Evolutionary conservation across 306 rosid species (phyloP).

Genomic region (Prinsepia uniflora): DNA sequence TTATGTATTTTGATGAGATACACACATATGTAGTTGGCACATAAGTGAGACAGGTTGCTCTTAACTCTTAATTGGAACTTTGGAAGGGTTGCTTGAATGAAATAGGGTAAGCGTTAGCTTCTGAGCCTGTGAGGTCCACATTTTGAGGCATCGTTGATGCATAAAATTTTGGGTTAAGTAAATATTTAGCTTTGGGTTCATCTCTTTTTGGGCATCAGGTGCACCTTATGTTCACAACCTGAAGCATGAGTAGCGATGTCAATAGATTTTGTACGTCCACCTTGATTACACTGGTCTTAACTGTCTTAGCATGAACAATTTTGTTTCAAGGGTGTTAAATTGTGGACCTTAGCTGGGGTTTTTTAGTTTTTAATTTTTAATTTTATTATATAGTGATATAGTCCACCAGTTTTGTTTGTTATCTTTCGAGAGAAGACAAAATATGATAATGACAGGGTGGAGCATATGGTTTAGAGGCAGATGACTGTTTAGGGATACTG

Average conservation of each 20-base stretch:
- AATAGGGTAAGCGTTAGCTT: neutral
- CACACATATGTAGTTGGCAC: neutral
- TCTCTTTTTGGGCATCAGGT: neutral
- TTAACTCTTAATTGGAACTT: neutral
- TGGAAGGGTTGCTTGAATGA: neutral
- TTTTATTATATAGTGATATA: neutral
- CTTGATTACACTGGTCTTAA: neutral
- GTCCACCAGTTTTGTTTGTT: neutral
- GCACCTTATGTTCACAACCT: neutral
- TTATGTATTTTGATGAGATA: neutral
- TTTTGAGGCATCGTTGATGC: neutral
- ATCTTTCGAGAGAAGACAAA: neutral
- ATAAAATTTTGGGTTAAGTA: neutral
- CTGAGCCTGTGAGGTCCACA: neutral
- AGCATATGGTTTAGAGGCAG: constrained; percentile 8
- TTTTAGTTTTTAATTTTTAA: neutral
- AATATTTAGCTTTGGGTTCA: neutral
- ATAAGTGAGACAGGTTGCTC: neutral
- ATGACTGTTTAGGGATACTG: neutral
- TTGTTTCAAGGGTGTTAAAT: neutral
- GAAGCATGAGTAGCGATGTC: neutral
- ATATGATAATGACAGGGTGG: neutral
- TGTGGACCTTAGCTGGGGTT: neutral
- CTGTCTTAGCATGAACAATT: neutral
- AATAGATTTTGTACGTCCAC: neutral